These are phyloP conservation scores for Lithohypha guttulata DNA, from an alignment of 2,329 filamentous ascomycete genomes.

Conservation along the genomic window DNA sequence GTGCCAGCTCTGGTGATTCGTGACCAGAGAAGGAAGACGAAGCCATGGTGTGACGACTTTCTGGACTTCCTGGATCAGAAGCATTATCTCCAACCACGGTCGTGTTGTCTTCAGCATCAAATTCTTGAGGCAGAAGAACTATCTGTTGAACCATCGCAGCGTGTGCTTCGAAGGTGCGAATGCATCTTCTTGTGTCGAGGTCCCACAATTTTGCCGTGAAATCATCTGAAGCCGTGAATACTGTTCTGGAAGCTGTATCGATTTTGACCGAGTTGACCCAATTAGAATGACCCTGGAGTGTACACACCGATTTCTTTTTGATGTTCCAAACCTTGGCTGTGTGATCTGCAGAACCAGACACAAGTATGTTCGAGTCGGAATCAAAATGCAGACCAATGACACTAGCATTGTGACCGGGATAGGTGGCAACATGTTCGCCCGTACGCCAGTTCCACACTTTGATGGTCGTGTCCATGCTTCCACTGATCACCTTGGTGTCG, in stretches of 20 bases:
- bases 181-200: conserved; percentile 68
- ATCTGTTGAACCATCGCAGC: conserved; percentile 94
- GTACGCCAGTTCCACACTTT: conserved; percentile 97
- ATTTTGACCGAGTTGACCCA: conserved; percentile 96
- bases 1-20: conserved; percentile 2
- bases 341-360: conserved; percentile 79
- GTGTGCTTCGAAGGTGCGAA: conserved; percentile 72
- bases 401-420: conserved; percentile 67
- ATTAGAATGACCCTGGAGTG: conserved; percentile 73
- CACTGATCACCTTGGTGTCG: conserved; percentile 80
- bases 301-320: conserved; percentile 67
- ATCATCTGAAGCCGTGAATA: conserved; percentile 91
- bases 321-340: conserved; percentile 92
- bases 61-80: conserved; percentile 17
- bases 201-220: conserved; percentile 89
- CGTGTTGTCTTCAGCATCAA: conserved; percentile 64
- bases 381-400: conserved; percentile 85
- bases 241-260: conserved; percentile 67
- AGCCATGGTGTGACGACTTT: conserved; percentile 12
- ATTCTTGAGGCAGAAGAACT: conserved; percentile 70
- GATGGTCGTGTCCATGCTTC: conserved; percentile 75
- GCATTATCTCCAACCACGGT: conserved; percentile 9
- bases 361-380: conserved; percentile 67
- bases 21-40: conserved; percentile 7
- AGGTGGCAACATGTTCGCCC: conserved; percentile 71